Evolutionary conservation across 768 basidiomycete genomes (phyloP).

Genomic region (Tulasnella sp.): DNA sequence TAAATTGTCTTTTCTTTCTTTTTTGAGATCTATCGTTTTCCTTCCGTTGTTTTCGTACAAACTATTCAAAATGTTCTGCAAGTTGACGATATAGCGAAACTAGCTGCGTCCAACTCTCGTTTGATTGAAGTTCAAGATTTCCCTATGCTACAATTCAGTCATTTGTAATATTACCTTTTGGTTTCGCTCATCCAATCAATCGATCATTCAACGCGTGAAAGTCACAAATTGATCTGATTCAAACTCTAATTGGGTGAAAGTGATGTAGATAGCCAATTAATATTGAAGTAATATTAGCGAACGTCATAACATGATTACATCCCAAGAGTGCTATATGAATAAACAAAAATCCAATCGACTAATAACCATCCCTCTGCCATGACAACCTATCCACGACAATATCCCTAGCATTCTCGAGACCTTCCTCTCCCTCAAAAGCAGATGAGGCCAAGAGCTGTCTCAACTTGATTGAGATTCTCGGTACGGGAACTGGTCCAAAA

Average conservation of each 20-base stretch:
- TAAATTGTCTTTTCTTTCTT: conserved; percentile 3
- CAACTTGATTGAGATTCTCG: not conserved
- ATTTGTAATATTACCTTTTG: not conserved
- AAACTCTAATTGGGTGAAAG: too few species aligned
- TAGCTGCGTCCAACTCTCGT: not conserved
- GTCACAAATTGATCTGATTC: too few species aligned
- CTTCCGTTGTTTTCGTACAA: not conserved
- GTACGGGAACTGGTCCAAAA: too few species aligned
- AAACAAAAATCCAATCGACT: too few species aligned
- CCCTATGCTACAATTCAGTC: conserved; percentile 1
- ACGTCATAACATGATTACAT: too few species aligned
- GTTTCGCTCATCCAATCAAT: conserved; percentile 1
- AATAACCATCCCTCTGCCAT: too few species aligned
- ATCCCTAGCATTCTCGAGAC: conserved; percentile 8
- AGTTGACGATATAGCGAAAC: not conserved
- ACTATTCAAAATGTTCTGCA: not conserved
- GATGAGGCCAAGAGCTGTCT: conserved; percentile 8
- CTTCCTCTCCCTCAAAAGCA: conserved; percentile 1
- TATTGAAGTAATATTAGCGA: too few species aligned
- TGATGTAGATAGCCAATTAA: too few species aligned
- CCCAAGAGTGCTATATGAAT: too few species aligned
- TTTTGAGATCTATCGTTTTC: conserved; percentile 1
- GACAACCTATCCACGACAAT: conserved; percentile 7
- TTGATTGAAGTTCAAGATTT: not conserved
- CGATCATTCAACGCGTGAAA: too few species aligned